These are phyloP conservation scores for Chloroidium sp. DNA, from an alignment of 163 green algal genomes.

Conservation along the genomic window DNA sequence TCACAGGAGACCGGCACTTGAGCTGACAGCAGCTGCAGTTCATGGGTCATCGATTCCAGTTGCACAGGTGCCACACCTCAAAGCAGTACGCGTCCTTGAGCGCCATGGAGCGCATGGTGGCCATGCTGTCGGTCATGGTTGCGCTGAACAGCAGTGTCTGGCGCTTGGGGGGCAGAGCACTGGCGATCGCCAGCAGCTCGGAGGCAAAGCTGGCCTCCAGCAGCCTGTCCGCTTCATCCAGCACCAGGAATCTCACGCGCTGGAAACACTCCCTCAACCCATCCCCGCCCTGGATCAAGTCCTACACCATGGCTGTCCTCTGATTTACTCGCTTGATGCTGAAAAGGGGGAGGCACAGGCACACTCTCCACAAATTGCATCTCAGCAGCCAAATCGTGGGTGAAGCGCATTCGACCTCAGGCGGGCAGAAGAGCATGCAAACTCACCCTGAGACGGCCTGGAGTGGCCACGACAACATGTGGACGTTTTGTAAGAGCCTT, in stretches of 20 bases:
- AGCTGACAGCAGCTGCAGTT: too few species aligned
- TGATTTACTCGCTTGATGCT: too few species aligned
- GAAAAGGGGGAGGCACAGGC: constrained; percentile 21
- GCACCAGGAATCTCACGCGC: constrained; percentile 62
- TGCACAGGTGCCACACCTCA: constrained; percentile 15
- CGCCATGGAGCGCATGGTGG: constrained; percentile 5
- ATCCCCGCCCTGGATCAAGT: constrained; percentile 42
- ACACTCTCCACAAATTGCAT: neutral
- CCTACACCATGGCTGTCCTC: constrained; percentile 12
- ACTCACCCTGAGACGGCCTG: constrained; percentile 56
- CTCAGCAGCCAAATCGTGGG: neutral
- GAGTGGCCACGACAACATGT: constrained; percentile 86
- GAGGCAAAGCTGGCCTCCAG: constrained; percentile 71
- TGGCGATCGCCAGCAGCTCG: constrained; percentile 42
- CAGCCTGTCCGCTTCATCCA: constrained; percentile 90
- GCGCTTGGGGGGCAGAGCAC: constrained; percentile 39
- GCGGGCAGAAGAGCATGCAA: too few species aligned
- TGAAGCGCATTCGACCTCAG: neutral
- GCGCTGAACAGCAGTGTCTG: constrained; percentile 93
- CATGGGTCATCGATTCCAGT: neutral
- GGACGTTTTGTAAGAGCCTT: constrained; percentile 58
- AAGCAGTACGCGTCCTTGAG: constrained; percentile 37
- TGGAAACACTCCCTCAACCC: constrained; percentile 37
- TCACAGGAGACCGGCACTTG: too few species aligned
- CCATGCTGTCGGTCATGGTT: constrained; percentile 65